Conservation (phyloP, 176 grass and related monocot species). For the Ananas comosus region DNA sequence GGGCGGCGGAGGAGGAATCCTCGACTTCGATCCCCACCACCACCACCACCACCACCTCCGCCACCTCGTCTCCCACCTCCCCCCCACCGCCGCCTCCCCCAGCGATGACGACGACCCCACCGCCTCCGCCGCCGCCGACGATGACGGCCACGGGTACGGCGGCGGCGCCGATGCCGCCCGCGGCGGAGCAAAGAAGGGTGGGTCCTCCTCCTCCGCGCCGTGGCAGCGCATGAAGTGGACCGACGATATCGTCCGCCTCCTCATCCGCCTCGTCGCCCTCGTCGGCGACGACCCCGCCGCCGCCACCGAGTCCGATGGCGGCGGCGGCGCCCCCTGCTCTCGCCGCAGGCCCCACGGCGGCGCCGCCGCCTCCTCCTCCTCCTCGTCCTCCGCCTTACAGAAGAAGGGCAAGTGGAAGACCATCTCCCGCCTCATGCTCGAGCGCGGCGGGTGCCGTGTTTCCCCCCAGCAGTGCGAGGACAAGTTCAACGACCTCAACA, state of each 20-base stretch:
- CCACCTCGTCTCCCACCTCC: background rate
- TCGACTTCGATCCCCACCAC: background rate
- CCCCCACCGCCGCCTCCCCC: background rate
- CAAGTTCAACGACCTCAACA: constrained; percentile 79
- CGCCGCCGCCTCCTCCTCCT: constrained; percentile 17
- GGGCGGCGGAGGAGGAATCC: background rate
- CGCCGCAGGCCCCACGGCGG: constrained; percentile 31
- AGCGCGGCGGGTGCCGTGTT: constrained; percentile 49
- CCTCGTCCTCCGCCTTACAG: constrained; percentile 37
- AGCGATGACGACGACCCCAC: background rate
- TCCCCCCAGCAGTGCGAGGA: constrained; percentile 64
- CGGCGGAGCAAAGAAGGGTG: constrained; percentile 29
- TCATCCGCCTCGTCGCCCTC: constrained; percentile 43
- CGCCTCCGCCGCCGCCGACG: background rate
- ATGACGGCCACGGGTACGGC: background rate
- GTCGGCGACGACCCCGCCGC: constrained; percentile 33
- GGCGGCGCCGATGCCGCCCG: background rate
- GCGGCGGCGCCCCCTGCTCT: constrained; percentile 5
- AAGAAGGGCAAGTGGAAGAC: constrained; percentile 74
- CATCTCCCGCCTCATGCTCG: constrained; percentile 44
- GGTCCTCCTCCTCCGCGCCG: background rate
- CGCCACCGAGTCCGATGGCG: constrained; percentile 29
- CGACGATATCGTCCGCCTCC: constrained; percentile 52
- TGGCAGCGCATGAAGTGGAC: constrained; percentile 72
- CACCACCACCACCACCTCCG: background rate